Conservation (phyloP, 2,329 filamentous ascomycete genomes). For the Aspergillus terreus region DNA sequence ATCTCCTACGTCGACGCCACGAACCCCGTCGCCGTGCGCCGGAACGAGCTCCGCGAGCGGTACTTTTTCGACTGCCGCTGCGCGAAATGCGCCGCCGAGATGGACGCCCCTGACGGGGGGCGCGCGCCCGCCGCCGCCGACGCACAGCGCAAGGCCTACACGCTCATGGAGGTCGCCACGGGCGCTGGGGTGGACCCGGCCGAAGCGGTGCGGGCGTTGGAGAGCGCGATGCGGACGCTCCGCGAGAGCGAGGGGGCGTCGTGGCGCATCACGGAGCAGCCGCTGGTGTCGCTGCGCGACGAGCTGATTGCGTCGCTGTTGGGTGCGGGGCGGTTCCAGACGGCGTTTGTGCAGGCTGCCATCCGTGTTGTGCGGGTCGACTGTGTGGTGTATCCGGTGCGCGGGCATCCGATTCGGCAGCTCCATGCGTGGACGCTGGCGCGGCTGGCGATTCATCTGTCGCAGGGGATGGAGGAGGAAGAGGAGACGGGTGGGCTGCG, state of each 20-base stretch:
- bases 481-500: conserved; percentile 7
- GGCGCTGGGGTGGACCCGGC: conserved; percentile 15
- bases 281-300: conserved; percentile 52
- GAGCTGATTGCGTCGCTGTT: conserved; percentile 51
- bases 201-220: conserved; percentile 32
- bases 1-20: conserved; percentile 61
- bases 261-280: conserved; percentile 52
- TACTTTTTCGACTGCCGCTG: conserved; percentile 61
- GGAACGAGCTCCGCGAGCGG: conserved; percentile 48
- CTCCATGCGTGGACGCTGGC: conserved; percentile 41
- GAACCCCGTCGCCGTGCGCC: conserved; percentile 49
- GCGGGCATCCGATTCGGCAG: conserved; percentile 53
- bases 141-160: conserved; percentile 17
- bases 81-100: conserved; percentile 41
- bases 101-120: conserved; percentile 13
- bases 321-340: conserved; percentile 38
- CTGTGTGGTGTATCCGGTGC: conserved; percentile 47
- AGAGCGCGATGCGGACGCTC: conserved; percentile 40
- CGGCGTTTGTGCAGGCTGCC: conserved; percentile 50
- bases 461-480: conserved; percentile 19
- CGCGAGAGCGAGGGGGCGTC: conserved; percentile 21
- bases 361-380: conserved; percentile 51
- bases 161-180: conserved; percentile 22
- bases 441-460: conserved; percentile 26
- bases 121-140: conserved; percentile 7